Base-by-base conservation (phyloP, 1,139 yeast genomes). In the Magnusiomyces magnusii region DNA sequence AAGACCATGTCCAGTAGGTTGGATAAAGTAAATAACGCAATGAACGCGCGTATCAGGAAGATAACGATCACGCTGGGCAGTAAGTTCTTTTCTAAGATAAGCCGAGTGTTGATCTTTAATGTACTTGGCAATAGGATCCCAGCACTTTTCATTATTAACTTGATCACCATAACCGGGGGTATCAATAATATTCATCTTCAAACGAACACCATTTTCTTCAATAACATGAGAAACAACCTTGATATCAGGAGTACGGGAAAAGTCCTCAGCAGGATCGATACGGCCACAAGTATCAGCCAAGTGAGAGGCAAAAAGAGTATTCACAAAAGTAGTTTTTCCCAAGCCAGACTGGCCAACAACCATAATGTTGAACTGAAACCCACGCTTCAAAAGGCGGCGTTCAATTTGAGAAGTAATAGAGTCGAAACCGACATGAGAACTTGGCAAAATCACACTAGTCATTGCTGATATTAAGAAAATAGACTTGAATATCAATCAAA, bases 161-260 rank as follows among this genome's bases (percentile, higher is more conserved):
- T 89, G 96, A 76, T 93, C 99, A 49, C 97, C 98, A 77, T 90
- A 93, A 9, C 99, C 99, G 15, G 98, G 98, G 9, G 98, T 93
- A 72, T 93, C 99, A 71, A 93, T 88, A 61, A 92, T 85, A 67
- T 90, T 92, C 64, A 93, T 77, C 69, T 87, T 86, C 71, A 93
- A 82, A 61, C 86, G 84, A 61, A 93, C 99, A 65, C 87, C 88
- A 72, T 90, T 92, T 75, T 93, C 99, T 61, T 84, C 74, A 65
- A 92, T 66, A 51, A 78, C 75, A 68, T 89, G 96, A 41, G 84
- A 75, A 50, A 85, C 80, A 41, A 87, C 86, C 67, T 86, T 82
- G 72, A 93, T 87, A 71, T 92, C 98, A 3, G 96, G 85, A 54
- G 99, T 93, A 69, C 88, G 86, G 62, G 87, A 87, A 64, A 87